Base-by-base conservation (phyloP, 768 basidiomycete genomes). In the Termitomyces sp. region DNA sequence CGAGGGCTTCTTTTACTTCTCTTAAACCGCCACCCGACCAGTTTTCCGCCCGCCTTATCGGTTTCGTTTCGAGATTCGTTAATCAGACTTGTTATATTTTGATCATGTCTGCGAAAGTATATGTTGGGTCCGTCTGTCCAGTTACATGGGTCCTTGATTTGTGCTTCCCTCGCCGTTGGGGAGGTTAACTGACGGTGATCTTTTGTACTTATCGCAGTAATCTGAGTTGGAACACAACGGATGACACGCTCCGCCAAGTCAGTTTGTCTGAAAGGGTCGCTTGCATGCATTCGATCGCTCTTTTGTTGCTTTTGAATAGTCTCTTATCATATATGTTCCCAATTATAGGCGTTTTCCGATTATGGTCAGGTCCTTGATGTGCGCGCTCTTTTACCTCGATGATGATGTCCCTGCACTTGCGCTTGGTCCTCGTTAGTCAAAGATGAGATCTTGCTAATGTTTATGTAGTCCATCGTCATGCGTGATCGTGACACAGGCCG, bases 401-500 rank as follows among this genome's bases (percentile, higher is more conserved):
- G 58, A 52, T 53, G 40, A 53, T 53, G 46, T 63, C 52, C 57
- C 40, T 63, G 50, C 66, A 50, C 58, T 53, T 58, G 62, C 65
- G 58, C 53, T 54, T 62, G 63, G 55, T 63, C 68, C 63, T 51
- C 28, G 64, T 58, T 63, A 59, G 59, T 59, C 60, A 66, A 69
- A 73, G 70, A 69, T 69, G 67, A 69, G 65, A 72, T 70, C 20
- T 72, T 72, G 69, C 75, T 76, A 66, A 71, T 76, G 57, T 65
- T 63, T 65, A 71, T 74, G 63, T 74, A 97, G 93, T 90, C 90
- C 66, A 94, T 96, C 76, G 94, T 96, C 73, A 96, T 96, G 94
- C 90, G 92, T 78, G 95, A 98, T 77, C 92, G 94, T 70, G 96
- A 97, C 70, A 98, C 96, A 64, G 91, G 92, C 60, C 92, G 95